phyloP scores from a whole-genome alignment of 2,329 filamentous ascomycete species.

The Spiromastix sp. region DNA sequence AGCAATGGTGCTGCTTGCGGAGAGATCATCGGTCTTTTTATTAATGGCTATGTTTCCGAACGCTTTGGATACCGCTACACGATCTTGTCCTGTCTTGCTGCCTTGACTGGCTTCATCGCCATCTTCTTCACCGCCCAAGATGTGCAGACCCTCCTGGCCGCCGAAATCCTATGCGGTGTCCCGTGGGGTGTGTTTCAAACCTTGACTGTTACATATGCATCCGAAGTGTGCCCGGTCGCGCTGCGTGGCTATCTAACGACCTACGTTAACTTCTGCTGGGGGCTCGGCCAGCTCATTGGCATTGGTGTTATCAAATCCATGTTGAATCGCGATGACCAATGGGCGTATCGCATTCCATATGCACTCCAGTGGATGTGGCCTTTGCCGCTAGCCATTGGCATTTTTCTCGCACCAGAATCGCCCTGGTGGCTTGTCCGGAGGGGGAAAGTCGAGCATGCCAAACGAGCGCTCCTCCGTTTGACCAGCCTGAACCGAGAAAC shows the following conservation, averaged over 20 bases:
- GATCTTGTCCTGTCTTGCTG: slow-evolving; percentile 36
- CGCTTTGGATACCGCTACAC: slow-evolving; percentile 43
- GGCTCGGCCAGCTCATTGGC: slow-evolving; percentile 41
- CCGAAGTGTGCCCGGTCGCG: slow-evolving; percentile 37
- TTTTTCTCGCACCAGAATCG: slow-evolving; percentile 40
- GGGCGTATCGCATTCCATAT: slow-evolving; percentile 44
- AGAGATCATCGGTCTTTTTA: slow-evolving; percentile 41
- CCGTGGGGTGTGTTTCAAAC: slow-evolving; percentile 45
- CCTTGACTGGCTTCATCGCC: slow-evolving; percentile 38
- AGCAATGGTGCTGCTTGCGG: slow-evolving; percentile 34
- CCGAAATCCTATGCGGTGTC: slow-evolving; percentile 41
- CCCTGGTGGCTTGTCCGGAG: slow-evolving; percentile 43
- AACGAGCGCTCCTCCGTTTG: slow-evolving; percentile 33
- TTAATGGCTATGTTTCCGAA: slow-evolving; percentile 42
- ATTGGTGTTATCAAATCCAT: slow-evolving; percentile 41
- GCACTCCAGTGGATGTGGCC: slow-evolving; percentile 46
- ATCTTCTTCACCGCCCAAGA: slow-evolving; percentile 43
- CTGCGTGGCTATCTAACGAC: slow-evolving; percentile 36
- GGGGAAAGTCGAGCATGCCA: slow-evolving; percentile 37
- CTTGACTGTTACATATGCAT: slow-evolving; percentile 37
- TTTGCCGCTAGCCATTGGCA: slow-evolving; percentile 37
- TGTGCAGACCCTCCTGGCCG: slow-evolving; percentile 38
- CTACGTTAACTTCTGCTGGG: slow-evolving; percentile 39
- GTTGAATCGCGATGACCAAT: slow-evolving; percentile 36
- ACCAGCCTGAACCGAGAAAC: slow-evolving; percentile 44